A percentile compares a stretch with the other conserved stretches of the same genome.
Conservation (phyloP, 2,329 filamentous ascomycete species). For the Blastomyces parvus region DNA sequence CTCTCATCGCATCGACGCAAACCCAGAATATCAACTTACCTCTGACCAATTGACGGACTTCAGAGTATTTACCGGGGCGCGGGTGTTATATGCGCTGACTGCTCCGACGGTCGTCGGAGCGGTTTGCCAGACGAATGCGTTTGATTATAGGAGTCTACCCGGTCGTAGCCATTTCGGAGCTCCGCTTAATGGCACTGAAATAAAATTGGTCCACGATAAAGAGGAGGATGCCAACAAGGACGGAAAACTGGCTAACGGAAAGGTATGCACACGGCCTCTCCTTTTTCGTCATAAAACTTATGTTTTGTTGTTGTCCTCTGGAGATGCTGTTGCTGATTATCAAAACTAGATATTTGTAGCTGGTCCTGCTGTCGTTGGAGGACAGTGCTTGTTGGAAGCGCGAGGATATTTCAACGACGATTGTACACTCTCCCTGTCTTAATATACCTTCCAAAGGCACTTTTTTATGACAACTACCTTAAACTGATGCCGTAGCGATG, state of each 20-base stretch:
- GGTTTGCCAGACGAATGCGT: conserved; percentile 75
- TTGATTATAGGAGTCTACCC: conserved; percentile 61
- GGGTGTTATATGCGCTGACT: conserved; percentile 77
- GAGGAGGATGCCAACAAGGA: conserved; percentile 27
- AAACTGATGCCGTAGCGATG: not conserved
- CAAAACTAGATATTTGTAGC: conserved; percentile 54
- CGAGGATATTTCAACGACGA: conserved; percentile 59
- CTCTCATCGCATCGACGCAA: conserved; percentile 59
- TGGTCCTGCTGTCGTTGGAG: conserved; percentile 64
- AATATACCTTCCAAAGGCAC: not conserved
- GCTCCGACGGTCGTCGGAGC: conserved; percentile 77
- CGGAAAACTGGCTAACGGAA: conserved; percentile 43
- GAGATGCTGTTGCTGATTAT: not conserved
- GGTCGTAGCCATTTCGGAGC: conserved; percentile 64
- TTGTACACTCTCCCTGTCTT: conserved; percentile 54
- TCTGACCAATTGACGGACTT: conserved; percentile 67
- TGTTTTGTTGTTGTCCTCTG: not conserved
- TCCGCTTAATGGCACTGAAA: conserved; percentile 68
- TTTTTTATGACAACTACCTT: not conserved
- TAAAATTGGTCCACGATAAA: conserved; percentile 49
- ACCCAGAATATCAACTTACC: conserved; percentile 53
- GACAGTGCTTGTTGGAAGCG: conserved; percentile 54
- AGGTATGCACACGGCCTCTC: conserved; percentile 38
- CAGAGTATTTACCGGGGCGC: conserved; percentile 67
- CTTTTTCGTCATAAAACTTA: not conserved